Base-by-base conservation (phyloP, 768 basidiomycete species). In the Dendrothele bispora region DNA sequence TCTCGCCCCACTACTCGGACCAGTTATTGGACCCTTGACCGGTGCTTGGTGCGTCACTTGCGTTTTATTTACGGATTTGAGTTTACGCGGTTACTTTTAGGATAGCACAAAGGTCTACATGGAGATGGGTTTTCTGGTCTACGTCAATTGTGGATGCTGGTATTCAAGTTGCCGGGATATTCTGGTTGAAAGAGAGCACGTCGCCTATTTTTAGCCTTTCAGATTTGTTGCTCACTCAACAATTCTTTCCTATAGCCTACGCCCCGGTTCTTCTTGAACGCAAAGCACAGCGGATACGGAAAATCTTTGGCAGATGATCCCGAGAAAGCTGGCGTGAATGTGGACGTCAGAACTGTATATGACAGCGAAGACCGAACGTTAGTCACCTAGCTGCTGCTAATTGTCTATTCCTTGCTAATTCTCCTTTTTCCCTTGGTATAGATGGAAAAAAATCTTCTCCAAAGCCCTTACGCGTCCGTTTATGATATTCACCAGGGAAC, bases 391-490 rank as follows among this genome's bases (percentile, higher is more conserved):
- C 30, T n/a, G n/a, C 30, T 32, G 30, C 10, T 32, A 32, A 32
- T 28, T 42, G 43, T 43, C 10, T 41, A 44, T 7, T 32, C 30
- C n/a, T 32, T 32, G 10, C n/a, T 32, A 10, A 32, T 32, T n/a
- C n/a, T n/a, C n/a, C n/a, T n/a, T n/a, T n/a, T n/a, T n/a, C n/a
- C n/a, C n/a, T n/a, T n/a, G n/a, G n/a, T n/a, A n/a, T 32, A 85
- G 82, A 18, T 83, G 77, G 79, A 57, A 68, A 55, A 39, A 57
- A 1, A 71, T 88, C 29, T 66, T 91, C 47, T 37, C 52, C 1
- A 76, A 68, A 49, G 73, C 85, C 0, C 63, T 91, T 21, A 63
- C 72, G 11, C 77, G 88, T 12, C 91, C 91, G 0, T 86, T 92
- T 65, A 57, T 63, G 3, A 59, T 91, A 10, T 84, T 88, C 48